Base-by-base conservation (phyloP, 176 grass and related monocot genomes). In the Zoysia pacifica region DNA sequence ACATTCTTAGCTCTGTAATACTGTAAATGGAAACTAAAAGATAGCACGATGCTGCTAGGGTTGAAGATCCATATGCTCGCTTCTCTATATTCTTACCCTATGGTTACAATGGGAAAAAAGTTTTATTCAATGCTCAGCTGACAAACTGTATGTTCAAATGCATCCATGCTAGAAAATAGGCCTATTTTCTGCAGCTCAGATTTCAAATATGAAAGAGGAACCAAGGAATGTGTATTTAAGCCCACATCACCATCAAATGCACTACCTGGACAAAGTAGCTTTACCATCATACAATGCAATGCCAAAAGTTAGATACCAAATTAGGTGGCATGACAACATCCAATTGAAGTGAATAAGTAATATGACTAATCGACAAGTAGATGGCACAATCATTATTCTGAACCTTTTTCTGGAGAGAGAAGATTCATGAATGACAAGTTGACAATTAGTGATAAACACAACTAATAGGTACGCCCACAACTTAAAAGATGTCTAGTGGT, bases 11-110 rank as follows among this genome's bases (percentile, higher is more conserved):
- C 20, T 75, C 81, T 80, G 62, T 79, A 55, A 28, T 4, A 56
- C 46, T 80, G 81, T 84, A 75, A 75, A 84, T 79, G 62, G 73
- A 46, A 69, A 74, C 67, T 53, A 88, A 81, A 63, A 73, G 63
- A 79, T 75, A 47, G 18, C 20, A 62, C 46, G 18, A 48, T 75
- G 70, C 41, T 84, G 20, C 53, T 72, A 56, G 58, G 2, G 52
- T 62, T 47, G 73, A 63, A 41, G 70, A 28, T 65, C 38, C 69
- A 67, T 63, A 20, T 62, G 28, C 56, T 12, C 59, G 65, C 19
- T 70, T 48, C 16, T 2, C 35, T n/a, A 39, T 65, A 39, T 12
- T 47, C 11, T 11, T 69, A 2, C 1, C 14, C 44, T 75, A 4
- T 20, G 20, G 46, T 68, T 9, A 48, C 42, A 28, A 37, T 8